Base-by-base conservation (phyloP, 1,284 basidiomycete species). In the Apiotrichum brassicae region DNA sequence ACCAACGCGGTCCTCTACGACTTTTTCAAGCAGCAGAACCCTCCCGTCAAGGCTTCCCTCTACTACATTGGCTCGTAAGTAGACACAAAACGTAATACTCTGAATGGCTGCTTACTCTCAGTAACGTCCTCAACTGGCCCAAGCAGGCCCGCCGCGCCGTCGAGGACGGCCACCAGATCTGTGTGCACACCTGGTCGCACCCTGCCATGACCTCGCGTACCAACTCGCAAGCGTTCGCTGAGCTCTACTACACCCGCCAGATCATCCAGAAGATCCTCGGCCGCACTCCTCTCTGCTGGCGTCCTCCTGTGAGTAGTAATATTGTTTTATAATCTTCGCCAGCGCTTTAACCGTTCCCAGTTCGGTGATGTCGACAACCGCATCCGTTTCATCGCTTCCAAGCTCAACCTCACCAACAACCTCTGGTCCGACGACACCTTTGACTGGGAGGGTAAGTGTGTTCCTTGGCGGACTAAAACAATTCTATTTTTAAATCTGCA, bases 71-170 rank as follows among this genome's bases (percentile, higher is more conserved):
- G 78, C 6, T 75, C 74, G 36, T 38, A 13, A 38, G 36, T 36
- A 3, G n/a, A 6, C 34, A 16, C n/a, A 3, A 16, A 6, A 6
- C 9, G n/a, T 19, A 3, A 11, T 6, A 19, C 18, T 9, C 9
- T 19, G 33, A 16, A 16, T 8, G 34, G 6, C n/a, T 6, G n/a
- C 33, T 34, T 8, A 12, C 34, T 19, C 34, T 11, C 19, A 38
- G 36, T 33, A 79, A 80, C 62, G 76, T 79, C 23, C 58, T 76
- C 43, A 72, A 78, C 61, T 78, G 77, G 77, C 78, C 78, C 6
- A 60, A 76, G 9, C 75, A 80, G 63, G 78, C 77, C 14, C 70
- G 77, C 54, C 68, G 77, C 32, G 78, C 71, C 43, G 46, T 70
- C 14, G 57, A 60, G 3, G 74, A 76, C 41, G 74, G 72, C 9